Percentiles rank a stretch among this genome's conserved stretches.
These are phyloP conservation scores for Lactifluus piperatus DNA, from an alignment of 768 basidiomycete genomes.

Conservation along the genomic window DNA sequence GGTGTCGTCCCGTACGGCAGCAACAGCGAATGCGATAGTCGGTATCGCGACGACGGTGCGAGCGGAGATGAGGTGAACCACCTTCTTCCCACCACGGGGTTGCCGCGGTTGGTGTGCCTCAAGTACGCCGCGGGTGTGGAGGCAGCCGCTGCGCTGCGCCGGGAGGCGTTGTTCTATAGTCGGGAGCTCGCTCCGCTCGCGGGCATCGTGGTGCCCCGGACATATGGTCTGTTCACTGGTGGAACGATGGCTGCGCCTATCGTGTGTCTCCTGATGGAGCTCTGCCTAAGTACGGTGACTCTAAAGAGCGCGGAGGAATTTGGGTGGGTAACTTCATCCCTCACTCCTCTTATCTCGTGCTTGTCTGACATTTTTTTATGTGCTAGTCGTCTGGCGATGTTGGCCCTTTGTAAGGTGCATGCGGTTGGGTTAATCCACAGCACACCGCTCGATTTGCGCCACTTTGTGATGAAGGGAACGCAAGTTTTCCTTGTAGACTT, in stretches of 20 bases:
- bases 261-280: constrained; percentile 7
- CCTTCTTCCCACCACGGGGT: neutral
- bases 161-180: neutral
- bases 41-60: neutral
- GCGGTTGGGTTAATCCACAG: constrained; percentile 4
- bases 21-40: neutral
- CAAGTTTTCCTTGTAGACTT: constrained; percentile 8
- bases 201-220: constrained; percentile 3
- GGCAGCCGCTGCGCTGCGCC: neutral
- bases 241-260: neutral
- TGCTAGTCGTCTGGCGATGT: constrained; percentile 5
- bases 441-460: constrained; percentile 1
- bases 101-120: constrained; percentile 1
- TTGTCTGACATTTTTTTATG: neutral
- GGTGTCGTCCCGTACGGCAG: neutral
- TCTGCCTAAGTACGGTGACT: neutral
- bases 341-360: neutral
- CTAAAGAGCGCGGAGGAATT: neutral
- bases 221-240: constrained; percentile 7
- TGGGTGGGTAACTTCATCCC: neutral
- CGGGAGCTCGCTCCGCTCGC: neutral
- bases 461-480: constrained; percentile 12
- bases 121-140: constrained; percentile 4
- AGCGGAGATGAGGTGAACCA: neutral
- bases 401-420: constrained; percentile 8